Evolutionary conservation across 129 eudicot genomes (phyloP).

Genomic region (Pittosporum tobira): DNA sequence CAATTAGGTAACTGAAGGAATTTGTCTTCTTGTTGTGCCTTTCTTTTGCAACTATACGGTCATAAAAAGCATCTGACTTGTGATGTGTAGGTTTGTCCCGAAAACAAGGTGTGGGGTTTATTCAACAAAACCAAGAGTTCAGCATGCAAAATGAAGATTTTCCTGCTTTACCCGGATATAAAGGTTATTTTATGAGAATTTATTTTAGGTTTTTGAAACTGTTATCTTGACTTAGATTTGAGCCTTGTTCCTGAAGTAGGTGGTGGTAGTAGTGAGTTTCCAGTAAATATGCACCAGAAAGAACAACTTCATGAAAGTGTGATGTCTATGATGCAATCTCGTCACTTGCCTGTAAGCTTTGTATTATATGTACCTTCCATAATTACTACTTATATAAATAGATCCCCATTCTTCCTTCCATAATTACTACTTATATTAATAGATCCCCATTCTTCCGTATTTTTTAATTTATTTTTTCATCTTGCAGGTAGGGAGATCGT

Average conservation of each 20-base stretch:
- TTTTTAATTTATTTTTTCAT: no score
- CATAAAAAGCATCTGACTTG: constrained; percentile 1
- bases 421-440: no score
- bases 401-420: no score
- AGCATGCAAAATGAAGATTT: constrained; percentile 88
- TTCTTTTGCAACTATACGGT: constrained; percentile 5
- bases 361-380: neutral
- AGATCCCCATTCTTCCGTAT: constrained; percentile 5
- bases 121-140: constrained; percentile 84
- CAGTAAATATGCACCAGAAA: constrained; percentile 57
- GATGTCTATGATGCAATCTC: constrained; percentile 64
- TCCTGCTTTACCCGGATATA: constrained; percentile 85
- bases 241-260: constrained; percentile 31
- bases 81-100: constrained; percentile 46
- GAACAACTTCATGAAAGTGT: constrained; percentile 71
- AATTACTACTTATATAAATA: neutral
- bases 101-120: constrained; percentile 62
- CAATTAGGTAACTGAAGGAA: constrained; percentile 45
- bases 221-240: neutral
- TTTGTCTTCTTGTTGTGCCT: neutral
- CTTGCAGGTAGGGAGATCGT: constrained; percentile 69
- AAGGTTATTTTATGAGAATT: constrained; percentile 39
- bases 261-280: constrained; percentile 60
- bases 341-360: constrained; percentile 53
- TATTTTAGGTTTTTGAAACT: neutral